A percentile compares a stretch with the other conserved stretches of the same genome.
These are phyloP conservation scores for Rhizophlyctis rosea DNA, from an alignment of 192 early-diverging fungal species.

Conservation along the genomic window DNA sequence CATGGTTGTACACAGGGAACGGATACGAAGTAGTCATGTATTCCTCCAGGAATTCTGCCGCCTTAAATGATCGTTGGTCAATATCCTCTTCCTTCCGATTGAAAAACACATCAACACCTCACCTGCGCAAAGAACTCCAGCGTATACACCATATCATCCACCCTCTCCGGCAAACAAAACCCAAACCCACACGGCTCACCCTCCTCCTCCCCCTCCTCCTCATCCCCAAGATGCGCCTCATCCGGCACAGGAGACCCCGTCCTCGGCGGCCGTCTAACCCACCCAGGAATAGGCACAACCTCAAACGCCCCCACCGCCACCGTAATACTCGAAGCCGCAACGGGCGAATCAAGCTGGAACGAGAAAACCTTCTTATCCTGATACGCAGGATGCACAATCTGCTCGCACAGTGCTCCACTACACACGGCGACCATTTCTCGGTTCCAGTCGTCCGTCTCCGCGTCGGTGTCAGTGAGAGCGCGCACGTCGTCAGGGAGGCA, in stretches of 20 bases:
- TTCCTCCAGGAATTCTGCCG: constrained; percentile 80
- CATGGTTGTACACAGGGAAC: constrained; percentile 75
- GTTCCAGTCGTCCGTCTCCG: not conserved
- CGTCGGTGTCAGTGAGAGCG: constrained; percentile 3
- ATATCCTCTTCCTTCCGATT: not conserved
- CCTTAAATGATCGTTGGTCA: constrained; percentile 37
- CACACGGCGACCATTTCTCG: constrained; percentile 37
- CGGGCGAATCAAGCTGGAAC: constrained; percentile 26
- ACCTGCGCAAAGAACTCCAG: constrained; percentile 59
- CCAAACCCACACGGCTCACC: constrained; percentile 49
- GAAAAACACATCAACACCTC: constrained; percentile 9
- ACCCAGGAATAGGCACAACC: constrained; percentile 10
- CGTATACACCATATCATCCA: constrained; percentile 61
- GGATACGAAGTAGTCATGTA: constrained; percentile 84
- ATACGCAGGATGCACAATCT: constrained; percentile 21
- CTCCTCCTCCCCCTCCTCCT: constrained; percentile 19
- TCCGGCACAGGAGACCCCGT: constrained; percentile 12
- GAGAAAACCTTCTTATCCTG: constrained; percentile 30
- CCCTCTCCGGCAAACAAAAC: constrained; percentile 63
- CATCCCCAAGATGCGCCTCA: constrained; percentile 10
- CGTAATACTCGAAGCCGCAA: constrained; percentile 33
- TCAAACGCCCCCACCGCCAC: constrained; percentile 46
- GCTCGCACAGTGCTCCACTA: constrained; percentile 36
- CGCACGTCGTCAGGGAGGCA: not conserved
- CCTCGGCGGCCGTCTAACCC: constrained; percentile 1